Base-by-base conservation (phyloP, 129 eudicot species). In the Oenanthe sinensis region DNA sequence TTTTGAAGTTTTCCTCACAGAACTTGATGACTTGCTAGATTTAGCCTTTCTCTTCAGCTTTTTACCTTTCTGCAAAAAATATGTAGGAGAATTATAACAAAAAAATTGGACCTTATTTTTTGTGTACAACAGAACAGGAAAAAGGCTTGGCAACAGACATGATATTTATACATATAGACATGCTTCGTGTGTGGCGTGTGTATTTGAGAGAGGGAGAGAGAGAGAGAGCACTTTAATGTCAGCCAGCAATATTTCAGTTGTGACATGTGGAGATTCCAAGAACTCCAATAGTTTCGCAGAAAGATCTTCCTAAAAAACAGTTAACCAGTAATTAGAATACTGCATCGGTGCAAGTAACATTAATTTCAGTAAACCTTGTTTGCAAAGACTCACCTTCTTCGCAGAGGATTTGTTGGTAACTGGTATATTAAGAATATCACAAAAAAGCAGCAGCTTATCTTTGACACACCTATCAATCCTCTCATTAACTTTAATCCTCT, bases 231-330 rank as follows among this genome's bases (percentile, higher is more conserved):
- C n/a, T n/a, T n/a, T n/a, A 80, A 86, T 91, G 43, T 95, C 98
- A 84, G 92, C 88, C 74, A 95, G 96, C 80, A 95, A 77, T n/a
- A 78, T 73, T 67, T 95, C 97, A 36, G 97, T 95, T 24, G 98
- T 95, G 52, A 82, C 90, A 84, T 90, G 94, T 33, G 98, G 98
- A 81, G 97, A 90, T 85, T 95, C 91, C 79, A 95, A 82, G 81
- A 95, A 95, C 75, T 95, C 96, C 71, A 91, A 80, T 73, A 95
- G 74, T 65, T 87, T 95, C 26, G 70, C 71, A 36, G 90, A 76
- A 70, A 95, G 85, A 16, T 91, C 97, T 81, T 95, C 98, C 98
- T 95, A 86, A 74, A 77, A 75, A 37, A 74, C 19, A 44, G 54
- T 9, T 50, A 26, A 39, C 17, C 15, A n/a, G 4, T 48, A 19